A percentile compares a stretch with the other conserved stretches of the same genome.
Evolutionary conservation across 257 asterid species (phyloP).

Genomic region (Solanum medicagineum): DNA sequence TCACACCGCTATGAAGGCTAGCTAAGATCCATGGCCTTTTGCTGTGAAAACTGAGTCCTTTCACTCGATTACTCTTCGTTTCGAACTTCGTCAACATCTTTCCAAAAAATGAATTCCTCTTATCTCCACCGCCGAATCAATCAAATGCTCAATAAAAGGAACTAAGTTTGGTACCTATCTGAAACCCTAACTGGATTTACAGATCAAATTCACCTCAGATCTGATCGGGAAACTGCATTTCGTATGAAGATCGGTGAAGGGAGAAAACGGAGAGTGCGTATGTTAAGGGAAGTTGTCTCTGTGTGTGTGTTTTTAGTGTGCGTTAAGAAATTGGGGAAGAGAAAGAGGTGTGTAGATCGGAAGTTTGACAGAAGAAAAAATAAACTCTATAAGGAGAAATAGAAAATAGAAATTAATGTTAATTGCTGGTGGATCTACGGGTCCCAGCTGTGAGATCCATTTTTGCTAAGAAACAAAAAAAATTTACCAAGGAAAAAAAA

Average conservation of each 20-base stretch:
- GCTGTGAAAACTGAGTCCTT: conserved; percentile 88
- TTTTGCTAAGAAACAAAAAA: background rate
- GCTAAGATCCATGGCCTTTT: conserved; percentile 99
- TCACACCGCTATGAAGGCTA: conserved; percentile 96
- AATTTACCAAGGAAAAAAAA: too few relatives aligned
- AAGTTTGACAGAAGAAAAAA: background rate
- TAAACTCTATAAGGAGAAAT: background rate
- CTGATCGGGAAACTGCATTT: background rate
- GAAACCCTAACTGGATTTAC: background rate
- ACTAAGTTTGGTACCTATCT: background rate
- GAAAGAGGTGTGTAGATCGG: background rate
- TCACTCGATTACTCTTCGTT: conserved; percentile 97
- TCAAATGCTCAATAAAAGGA: background rate
- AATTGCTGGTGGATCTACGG: background rate
- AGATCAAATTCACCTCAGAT: conserved; percentile 11
- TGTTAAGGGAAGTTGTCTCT: background rate
- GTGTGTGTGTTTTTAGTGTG: background rate
- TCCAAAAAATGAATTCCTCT: background rate
- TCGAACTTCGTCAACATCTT: conserved; percentile 92
- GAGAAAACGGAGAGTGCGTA: background rate
- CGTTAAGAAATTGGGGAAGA: background rate
- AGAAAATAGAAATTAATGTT: background rate
- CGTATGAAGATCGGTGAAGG: background rate
- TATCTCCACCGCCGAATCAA: background rate
- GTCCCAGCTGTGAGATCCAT: background rate